Evolutionary conservation across 345 rosid species (phyloP).

Genomic region (Gossypium australe): DNA sequence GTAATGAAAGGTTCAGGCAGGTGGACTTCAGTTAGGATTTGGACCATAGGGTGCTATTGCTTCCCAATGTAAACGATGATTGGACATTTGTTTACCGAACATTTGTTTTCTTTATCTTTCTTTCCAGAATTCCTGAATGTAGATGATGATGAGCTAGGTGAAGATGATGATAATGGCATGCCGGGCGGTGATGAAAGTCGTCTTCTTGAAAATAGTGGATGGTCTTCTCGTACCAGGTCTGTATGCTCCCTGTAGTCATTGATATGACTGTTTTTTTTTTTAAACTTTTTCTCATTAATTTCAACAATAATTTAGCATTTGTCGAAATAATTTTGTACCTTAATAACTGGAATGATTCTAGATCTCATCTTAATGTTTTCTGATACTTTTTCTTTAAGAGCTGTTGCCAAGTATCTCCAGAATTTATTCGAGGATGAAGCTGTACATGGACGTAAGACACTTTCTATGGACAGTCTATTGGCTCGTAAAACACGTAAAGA

Average conservation of each 20-base stretch:
- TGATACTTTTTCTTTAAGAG: slow-evolving; percentile 39
- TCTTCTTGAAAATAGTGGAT: slow-evolving; percentile 84
- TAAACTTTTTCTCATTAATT: neutral
- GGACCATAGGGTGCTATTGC: neutral
- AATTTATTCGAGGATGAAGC: slow-evolving; percentile 63
- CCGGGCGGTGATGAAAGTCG: slow-evolving; percentile 48
- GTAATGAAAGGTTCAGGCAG: neutral
- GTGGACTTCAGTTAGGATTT: neutral
- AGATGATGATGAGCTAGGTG: slow-evolving; percentile 78
- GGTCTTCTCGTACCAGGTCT: slow-evolving; percentile 99
- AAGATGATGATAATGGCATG: slow-evolving; percentile 56
- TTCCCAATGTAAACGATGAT: neutral
- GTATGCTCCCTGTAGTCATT: slow-evolving; percentile 13
- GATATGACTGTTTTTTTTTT: neutral
- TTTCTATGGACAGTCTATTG: slow-evolving; percentile 64
- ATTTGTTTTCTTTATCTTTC: neutral
- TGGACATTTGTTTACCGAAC: neutral
- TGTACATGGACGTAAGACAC: slow-evolving; percentile 45
- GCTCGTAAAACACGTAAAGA: slow-evolving; percentile 95
- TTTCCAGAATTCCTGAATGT: slow-evolving; percentile 73
- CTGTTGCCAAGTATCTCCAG: slow-evolving; percentile 90
- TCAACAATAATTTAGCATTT: neutral
- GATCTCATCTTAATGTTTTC: slow-evolving; percentile 2
- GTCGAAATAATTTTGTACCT: neutral
- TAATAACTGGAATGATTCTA: neutral